phyloP scores from a whole-genome alignment of 495 filamentous ascomycete species.

The Clavariopsis aquatica region DNA sequence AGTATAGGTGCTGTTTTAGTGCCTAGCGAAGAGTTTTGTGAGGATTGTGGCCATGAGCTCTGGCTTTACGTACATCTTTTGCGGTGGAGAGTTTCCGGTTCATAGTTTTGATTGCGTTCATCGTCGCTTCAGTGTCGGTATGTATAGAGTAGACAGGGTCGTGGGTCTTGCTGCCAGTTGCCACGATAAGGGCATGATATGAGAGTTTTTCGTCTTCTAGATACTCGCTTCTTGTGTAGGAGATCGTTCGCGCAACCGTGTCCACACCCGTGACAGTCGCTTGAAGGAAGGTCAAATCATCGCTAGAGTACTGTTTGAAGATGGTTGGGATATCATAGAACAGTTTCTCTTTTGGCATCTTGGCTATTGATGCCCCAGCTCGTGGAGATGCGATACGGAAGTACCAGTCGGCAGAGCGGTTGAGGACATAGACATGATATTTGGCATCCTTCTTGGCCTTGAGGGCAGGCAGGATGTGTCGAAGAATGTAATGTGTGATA shows the following conservation, averaged over 20 bases:
- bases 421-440: slow-evolving; percentile 54
- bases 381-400: slow-evolving; percentile 56
- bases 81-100: slow-evolving; percentile 53
- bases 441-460: slow-evolving; percentile 43
- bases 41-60: too few species aligned
- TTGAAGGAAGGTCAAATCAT: slow-evolving; percentile 57
- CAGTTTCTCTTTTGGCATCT: slow-evolving; percentile 49
- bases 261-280: slow-evolving; percentile 56
- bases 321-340: slow-evolving; percentile 51
- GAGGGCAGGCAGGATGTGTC: slow-evolving; percentile 47
- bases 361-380: slow-evolving; percentile 46
- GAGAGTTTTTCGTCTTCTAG: slow-evolving; percentile 9
- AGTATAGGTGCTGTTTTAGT: too few species aligned
- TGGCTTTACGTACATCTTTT: too few species aligned
- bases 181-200: slow-evolving; percentile 32
- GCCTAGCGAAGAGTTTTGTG: too few species aligned
- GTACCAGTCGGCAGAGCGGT: slow-evolving; percentile 55
- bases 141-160: slow-evolving; percentile 37
- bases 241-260: slow-evolving; percentile 27
- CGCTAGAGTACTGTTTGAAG: slow-evolving; percentile 54
- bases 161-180: slow-evolving; percentile 22
- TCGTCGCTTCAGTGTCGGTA: slow-evolving; percentile 48
- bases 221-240: slow-evolving; percentile 15
- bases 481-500: slow-evolving; percentile 60
- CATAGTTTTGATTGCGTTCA: slow-evolving; percentile 32